phyloP scores from a whole-genome alignment of 495 filamentous ascomycete genomes.

The Penicillium taxi region DNA sequence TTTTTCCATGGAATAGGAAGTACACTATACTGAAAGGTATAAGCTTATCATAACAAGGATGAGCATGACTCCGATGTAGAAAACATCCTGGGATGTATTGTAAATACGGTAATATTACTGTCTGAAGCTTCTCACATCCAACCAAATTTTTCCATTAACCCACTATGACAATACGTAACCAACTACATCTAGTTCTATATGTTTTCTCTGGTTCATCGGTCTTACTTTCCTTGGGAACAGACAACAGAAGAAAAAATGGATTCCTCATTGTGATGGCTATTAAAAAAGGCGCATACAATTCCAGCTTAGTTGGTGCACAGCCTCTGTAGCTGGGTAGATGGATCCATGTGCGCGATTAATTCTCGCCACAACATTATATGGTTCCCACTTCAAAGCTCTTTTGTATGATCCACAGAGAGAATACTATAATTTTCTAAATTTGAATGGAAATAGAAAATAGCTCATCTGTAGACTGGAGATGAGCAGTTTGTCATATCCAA shows the following conservation, averaged over 20 bases:
- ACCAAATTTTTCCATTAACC: slow-evolving; percentile 5
- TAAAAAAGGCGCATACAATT: slow-evolving; percentile 14
- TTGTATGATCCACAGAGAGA: too few species aligned
- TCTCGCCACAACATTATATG: slow-evolving; percentile 16
- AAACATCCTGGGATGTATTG: slow-evolving; percentile 7
- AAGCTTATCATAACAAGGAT: too few species aligned
- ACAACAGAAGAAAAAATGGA: slow-evolving; percentile 2
- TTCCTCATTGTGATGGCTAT: not conserved
- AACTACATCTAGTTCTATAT: slow-evolving; percentile 11
- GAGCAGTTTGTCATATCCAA: too few species aligned
- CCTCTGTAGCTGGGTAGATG: not conserved
- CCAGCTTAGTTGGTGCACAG: slow-evolving; percentile 1
- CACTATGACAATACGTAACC: slow-evolving; percentile 6
- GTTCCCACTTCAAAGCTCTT: too few species aligned
- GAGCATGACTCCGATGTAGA: too few species aligned
- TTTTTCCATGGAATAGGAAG: too few species aligned
- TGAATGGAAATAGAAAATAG: too few species aligned
- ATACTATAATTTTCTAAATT: too few species aligned
- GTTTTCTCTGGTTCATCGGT: not conserved
- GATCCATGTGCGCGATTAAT: slow-evolving; percentile 19
- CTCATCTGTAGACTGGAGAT: too few species aligned
- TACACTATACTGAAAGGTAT: too few species aligned
- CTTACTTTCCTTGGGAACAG: slow-evolving; percentile 3
- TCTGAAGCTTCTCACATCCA: slow-evolving; percentile 1
- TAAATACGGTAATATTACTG: slow-evolving; percentile 10